Conservation (phyloP, 306 rosid species). For the Pueraria montana region DNA sequence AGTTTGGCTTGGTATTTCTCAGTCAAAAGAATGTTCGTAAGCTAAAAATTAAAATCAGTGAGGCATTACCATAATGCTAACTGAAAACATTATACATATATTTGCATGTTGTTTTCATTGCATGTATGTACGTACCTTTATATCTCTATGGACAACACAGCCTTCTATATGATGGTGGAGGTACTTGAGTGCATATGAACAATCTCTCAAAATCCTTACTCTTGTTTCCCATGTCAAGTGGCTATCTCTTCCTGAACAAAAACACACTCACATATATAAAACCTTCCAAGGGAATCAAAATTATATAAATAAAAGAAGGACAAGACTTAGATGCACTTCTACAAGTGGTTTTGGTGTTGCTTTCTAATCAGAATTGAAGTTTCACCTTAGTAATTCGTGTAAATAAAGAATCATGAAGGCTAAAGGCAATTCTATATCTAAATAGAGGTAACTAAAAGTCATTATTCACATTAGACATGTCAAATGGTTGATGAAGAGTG, state of each 20-base stretch:
- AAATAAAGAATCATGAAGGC: not conserved
- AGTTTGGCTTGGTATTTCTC: slow-evolving; percentile 76
- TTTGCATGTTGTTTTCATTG: not conserved
- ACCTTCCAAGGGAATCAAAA: not conserved
- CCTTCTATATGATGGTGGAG: slow-evolving; percentile 86
- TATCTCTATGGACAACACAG: slow-evolving; percentile 92
- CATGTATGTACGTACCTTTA: slow-evolving; percentile 61
- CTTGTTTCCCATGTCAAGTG: slow-evolving; percentile 73
- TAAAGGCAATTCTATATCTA: not conserved
- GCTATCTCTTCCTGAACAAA: slow-evolving; percentile 62
- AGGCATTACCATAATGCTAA: not conserved
- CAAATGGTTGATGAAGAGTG: not conserved
- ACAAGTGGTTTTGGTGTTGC: not conserved
- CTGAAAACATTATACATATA: not conserved
- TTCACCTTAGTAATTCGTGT: not conserved
- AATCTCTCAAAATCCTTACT: slow-evolving; percentile 80
- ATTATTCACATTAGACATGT: not conserved
- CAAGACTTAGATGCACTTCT: not conserved
- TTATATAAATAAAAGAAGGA: not conserved
- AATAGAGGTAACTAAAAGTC: not conserved
- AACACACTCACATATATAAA: slow-evolving; percentile 1
- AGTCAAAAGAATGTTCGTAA: slow-evolving; percentile 84
- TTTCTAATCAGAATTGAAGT: not conserved
- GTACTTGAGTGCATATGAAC: slow-evolving; percentile 77
- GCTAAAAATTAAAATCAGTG: slow-evolving; percentile 55